Base-by-base conservation (phyloP, 2,329 filamentous ascomycete genomes). In the Rasamsonia emersonii region DNA sequence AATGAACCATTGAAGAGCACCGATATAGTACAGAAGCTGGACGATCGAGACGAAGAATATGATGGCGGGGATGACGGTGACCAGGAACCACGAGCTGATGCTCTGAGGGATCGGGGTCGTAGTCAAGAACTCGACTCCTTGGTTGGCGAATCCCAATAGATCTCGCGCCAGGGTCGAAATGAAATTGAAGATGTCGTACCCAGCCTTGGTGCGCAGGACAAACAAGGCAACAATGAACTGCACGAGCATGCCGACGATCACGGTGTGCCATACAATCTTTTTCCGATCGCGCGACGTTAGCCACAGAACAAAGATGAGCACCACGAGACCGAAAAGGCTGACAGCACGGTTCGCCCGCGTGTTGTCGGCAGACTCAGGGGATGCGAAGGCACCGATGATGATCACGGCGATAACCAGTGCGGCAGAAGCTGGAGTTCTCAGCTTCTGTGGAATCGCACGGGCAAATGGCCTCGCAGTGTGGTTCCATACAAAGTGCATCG, bases 11-110 rank as follows among this genome's bases (percentile, higher is more conserved):
- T 93, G 86, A 32, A 94, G 65, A 41, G 86, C 68, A 2, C 82
- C 82, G 46, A 78, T 70, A 66, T 88, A 82, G 66, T 84, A 93
- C 25, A 93, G 61, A 9, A 94, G 74, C 60, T 93, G 83, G 16
- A 93, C 85, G n/a, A 94, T 69, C 1, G 86, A 77, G 37, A 94
- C 82, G 75, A 95, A 94, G 75, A 94, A 95, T 65, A 94, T 85
- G 61, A 95, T 93, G 48, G 88, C 79, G 0, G 88, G 86, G n/a
- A 93, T 71, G 40, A 93, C 86, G 30, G 70, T 66, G 30, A 81
- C 70, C 41, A 94, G 68, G 72, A 93, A 94, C 73, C 72, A 86
- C 64, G 51, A 4, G 68, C 64, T 5, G 27, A 58, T 57, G 2
- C 58, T 54, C 16, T 18, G 9, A 9, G 33, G 33, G 20, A 35